A percentile compares a stretch with the other conserved stretches of the same genome.
phyloP scores from a whole-genome alignment of 1,284 basidiomycete species.

The Ceratobasidium sp. region DNA sequence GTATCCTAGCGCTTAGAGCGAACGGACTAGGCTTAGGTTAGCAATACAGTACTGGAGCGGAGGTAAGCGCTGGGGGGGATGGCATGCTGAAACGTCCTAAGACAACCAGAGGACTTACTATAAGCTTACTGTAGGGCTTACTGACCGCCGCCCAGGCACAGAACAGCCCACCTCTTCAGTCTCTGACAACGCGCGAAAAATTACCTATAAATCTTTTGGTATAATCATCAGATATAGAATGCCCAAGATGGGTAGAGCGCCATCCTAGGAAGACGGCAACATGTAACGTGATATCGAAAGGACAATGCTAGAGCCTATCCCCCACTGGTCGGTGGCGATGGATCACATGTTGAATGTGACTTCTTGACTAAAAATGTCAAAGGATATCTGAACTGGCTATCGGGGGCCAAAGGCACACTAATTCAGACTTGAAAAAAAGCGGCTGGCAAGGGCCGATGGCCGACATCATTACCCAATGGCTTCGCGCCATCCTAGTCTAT shows the following conservation, averaged over 20 bases:
- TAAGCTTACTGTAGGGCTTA: no score
- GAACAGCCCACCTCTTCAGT: no score
- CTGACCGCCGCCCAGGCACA: no score
- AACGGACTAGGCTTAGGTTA: no score
- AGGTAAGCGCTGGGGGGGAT: no score
- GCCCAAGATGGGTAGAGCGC: conserved; percentile 79
- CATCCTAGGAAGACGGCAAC: conserved; percentile 74
- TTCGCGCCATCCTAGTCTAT: conserved; percentile 73
- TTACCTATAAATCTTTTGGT: no score
- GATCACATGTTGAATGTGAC: conserved; percentile 58
- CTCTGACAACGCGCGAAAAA: no score
- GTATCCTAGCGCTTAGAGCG: no score
- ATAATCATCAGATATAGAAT: no score
- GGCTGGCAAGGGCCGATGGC: conserved; percentile 69
- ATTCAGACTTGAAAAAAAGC: conserved; percentile 45
- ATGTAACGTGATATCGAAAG: conserved; percentile 67
- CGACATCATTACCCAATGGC: conserved; percentile 69
- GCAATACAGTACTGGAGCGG: no score
- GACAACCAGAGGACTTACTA: no score
- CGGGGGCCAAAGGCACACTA: background rate
- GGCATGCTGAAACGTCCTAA: no score
- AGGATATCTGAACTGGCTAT: conserved; percentile 19
- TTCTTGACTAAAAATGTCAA: conserved; percentile 55
- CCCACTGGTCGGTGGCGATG: conserved; percentile 64
- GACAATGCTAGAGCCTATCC: conserved; percentile 82